phyloP scores from a whole-genome alignment of 306 rosid genomes.

The Styphnolobium japonicum region DNA sequence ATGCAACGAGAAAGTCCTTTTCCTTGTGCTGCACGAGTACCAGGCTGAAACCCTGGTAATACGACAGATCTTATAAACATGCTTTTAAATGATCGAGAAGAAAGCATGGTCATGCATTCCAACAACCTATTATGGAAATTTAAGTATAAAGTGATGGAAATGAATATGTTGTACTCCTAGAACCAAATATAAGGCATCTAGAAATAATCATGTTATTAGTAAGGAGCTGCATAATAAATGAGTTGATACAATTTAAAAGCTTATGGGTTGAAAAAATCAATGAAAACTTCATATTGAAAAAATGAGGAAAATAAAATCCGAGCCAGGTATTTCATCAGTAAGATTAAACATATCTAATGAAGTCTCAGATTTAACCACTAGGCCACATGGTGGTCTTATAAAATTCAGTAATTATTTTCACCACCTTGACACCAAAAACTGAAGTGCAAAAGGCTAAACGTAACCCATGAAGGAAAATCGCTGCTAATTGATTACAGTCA shows the following conservation, averaged over 20 bases:
- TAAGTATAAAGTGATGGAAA: not conserved
- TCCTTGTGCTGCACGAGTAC: slow-evolving; percentile 81
- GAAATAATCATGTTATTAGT: not conserved
- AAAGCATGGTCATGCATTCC: slow-evolving; percentile 5
- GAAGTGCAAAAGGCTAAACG: not conserved
- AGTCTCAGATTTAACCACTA: not conserved
- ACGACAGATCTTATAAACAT: slow-evolving; percentile 5
- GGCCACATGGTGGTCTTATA: not conserved
- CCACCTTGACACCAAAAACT: not conserved
- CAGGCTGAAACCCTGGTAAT: slow-evolving; percentile 83
- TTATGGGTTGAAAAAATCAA: not conserved
- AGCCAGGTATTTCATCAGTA: not conserved
- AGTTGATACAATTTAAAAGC: not conserved
- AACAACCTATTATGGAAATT: not conserved
- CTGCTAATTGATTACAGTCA: not conserved
- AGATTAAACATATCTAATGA: not conserved
- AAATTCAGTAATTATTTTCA: not conserved
- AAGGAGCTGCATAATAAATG: not conserved
- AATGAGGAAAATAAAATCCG: not conserved
- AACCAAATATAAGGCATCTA: slow-evolving; percentile 19
- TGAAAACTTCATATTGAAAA: not conserved
- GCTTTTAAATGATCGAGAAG: slow-evolving; percentile 12
- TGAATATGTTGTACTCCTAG: not conserved
- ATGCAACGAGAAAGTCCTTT: slow-evolving; percentile 89
- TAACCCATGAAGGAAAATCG: not conserved